Base-by-base conservation (phyloP, 495 filamentous ascomycete species). In the Neurospora discreta region DNA sequence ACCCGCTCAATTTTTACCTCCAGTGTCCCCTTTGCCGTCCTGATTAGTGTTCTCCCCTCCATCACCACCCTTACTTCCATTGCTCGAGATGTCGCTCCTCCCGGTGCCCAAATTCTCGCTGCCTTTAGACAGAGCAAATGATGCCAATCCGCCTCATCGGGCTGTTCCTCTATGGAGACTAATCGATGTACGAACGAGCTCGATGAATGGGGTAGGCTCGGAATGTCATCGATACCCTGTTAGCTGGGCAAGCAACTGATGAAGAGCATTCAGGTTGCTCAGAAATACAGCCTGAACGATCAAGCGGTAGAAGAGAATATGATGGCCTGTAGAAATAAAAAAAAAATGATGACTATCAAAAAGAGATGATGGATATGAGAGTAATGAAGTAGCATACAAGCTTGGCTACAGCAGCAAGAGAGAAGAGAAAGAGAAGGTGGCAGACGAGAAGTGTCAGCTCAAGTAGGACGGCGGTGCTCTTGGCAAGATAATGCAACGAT, bases 1-100 rank as follows among this genome's bases (percentile, higher is more conserved):
- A 20, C 68, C 69, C 38, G 69, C 74, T 2, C 75, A 75, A n/a
- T 74, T 72, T 69, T 70, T 68, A 6, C 70, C 71, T 52, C 36
- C 60, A 4, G 20, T 40, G 26, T 44, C 72, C 36, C 68, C 73
- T 26, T 44, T 70, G 26, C 67, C 73, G 68, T 73, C 69, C 46
- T 39, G 39, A 52, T 72, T 68, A 30, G 71, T 26, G 36, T 69
- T 71, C 33, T 30, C 30, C 33, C 71, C 69, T 38, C 71, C 70
- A 43, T 72, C 46, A 68, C 69, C 46, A 16, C 71, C 72, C 44
- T 26, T 30, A 23, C 41, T 68, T 26, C 60, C 30, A 15, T 65
- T 44, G 68, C 39, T 58, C 42, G 68, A 36, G 26, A 26, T 69
- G 30, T 41, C 68, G 69, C 65, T 41, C 6, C 36, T n/a, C n/a